Evolutionary conservation across 495 filamentous ascomycete species (phyloP).

Genomic region (Glonium stellatum): DNA sequence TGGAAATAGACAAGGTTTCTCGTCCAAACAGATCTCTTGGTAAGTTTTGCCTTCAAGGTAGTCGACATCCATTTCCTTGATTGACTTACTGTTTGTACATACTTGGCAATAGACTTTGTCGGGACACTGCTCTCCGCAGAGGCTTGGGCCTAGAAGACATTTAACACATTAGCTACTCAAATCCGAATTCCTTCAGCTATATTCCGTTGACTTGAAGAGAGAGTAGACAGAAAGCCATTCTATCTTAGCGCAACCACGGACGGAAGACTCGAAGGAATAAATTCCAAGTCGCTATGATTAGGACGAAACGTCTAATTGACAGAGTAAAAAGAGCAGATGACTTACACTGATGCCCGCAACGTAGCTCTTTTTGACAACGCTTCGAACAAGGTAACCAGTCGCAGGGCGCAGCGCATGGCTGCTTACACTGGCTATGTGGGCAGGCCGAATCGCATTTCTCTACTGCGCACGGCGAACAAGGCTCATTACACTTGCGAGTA

Average conservation of each 20-base stretch:
- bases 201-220: too few species aligned
- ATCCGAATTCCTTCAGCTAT: too few species aligned
- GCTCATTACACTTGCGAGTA: constrained; percentile 50
- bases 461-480: constrained; percentile 57
- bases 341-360: neutral
- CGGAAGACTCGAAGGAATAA: too few species aligned
- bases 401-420: neutral
- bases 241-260: too few species aligned
- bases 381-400: neutral
- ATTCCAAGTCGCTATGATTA: too few species aligned
- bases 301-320: too few species aligned
- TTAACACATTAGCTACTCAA: too few species aligned
- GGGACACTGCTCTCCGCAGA: neutral
- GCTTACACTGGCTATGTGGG: neutral
- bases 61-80: constrained; percentile 47
- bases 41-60: constrained; percentile 46
- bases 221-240: too few species aligned
- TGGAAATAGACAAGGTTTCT: constrained; percentile 55
- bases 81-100: constrained; percentile 30
- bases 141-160: too few species aligned
- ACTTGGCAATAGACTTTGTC: neutral
- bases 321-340: too few species aligned
- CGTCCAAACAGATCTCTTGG: constrained; percentile 50
- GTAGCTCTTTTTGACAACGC: neutral
- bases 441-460: constrained; percentile 36